Base-by-base conservation (phyloP, 129 eudicot genomes). In the Pulicaria dysenterica region DNA sequence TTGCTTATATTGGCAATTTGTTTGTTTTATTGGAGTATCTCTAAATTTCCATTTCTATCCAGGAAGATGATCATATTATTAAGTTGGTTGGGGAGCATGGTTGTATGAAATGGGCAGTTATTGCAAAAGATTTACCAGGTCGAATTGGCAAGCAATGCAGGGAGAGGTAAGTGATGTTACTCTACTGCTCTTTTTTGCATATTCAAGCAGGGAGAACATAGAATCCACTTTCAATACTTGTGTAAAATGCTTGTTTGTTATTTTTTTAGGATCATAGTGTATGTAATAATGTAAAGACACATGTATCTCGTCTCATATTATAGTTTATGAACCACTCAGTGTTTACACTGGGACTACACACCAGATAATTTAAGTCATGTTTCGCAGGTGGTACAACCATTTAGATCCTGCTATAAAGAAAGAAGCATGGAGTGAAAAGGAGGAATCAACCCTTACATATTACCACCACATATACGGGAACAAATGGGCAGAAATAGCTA, bases 101-200 rank as follows among this genome's bases (percentile, higher is more conserved):
- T 47, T 73, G 61, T n/a, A 76, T 10, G 69, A 86, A 89, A 68
- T 89, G 96, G 96, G 70, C 87, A n/a, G 77, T 79, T 58, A 74
- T 89, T 55, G 89, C 96, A 55, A 82, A 82, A 70, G 74, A 72
- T 8, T 75, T 89, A 64, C 85, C 86, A 0, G 89, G 96, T n/a
- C 89, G 92, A 36, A 86, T 86, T 36, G 92, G 96, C 24, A 89
- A 86, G 72, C 96, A 89, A 80, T 86, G 89, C 24, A 81, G 92
- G 3, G 96, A 89, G 82, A 86, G 96, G 96, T 83, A 80, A 67
- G n/a, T 48, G 10, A 40, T 42, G 42, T 45, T 59, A 58, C 40
- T 43, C 68, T 34, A 39, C 47, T 15, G 47, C 6, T 24, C 13
- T 24, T 44, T 49, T 71, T 2, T 71, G 31, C 44, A 56, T 19